These are phyloP conservation scores for Domatiomyces catenatus DNA, from an alignment of 2,329 filamentous ascomycete species.

Conservation along the genomic window DNA sequence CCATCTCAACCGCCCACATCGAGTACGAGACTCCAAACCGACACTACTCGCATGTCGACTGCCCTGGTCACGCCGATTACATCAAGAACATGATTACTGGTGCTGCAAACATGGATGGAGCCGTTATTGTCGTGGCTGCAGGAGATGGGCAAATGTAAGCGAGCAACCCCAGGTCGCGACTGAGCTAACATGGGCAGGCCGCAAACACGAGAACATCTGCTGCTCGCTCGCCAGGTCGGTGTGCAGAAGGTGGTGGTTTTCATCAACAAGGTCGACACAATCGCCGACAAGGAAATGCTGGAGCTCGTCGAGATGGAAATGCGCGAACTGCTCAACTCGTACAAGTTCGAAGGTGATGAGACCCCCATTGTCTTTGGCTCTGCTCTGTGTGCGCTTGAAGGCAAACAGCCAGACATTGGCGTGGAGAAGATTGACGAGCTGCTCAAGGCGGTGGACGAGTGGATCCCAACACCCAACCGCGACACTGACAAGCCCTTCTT, in stretches of 20 bases:
- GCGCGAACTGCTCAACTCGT: slow-evolving; percentile 83
- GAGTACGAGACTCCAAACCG: slow-evolving; percentile 89
- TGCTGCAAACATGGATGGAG: slow-evolving; percentile 98
- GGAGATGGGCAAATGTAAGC: slow-evolving; percentile 89
- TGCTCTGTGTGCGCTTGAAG: slow-evolving; percentile 83
- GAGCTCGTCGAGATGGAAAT: slow-evolving; percentile 99
- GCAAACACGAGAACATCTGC: slow-evolving; percentile 94
- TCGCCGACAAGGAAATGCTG: slow-evolving; percentile 98
- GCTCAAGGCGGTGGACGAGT: slow-evolving; percentile 72
- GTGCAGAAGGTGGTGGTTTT: slow-evolving; percentile 97
- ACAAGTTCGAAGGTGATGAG: slow-evolving; percentile 95
- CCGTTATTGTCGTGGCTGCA: slow-evolving; percentile 95
- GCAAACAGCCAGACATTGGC: slow-evolving; percentile 75
- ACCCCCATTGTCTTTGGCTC: slow-evolving; percentile 96
- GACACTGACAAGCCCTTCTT: slow-evolving; percentile 97
- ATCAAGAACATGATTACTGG: slow-evolving; percentile 99
- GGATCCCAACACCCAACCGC: slow-evolving; percentile 92
- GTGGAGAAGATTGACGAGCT: slow-evolving; percentile 79
- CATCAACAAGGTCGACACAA: slow-evolving; percentile 97
- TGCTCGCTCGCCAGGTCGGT: slow-evolving; percentile 95
- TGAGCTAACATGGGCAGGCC: slow-evolving; percentile 36
- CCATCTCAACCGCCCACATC: slow-evolving; percentile 95
- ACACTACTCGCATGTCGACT: slow-evolving; percentile 99
- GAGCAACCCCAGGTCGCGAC: not conserved
- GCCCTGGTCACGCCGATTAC: slow-evolving; percentile 99